Evolutionary conservation across 108 stramenopile species (phyloP).

Genomic region (Cyclotella atomus): DNA sequence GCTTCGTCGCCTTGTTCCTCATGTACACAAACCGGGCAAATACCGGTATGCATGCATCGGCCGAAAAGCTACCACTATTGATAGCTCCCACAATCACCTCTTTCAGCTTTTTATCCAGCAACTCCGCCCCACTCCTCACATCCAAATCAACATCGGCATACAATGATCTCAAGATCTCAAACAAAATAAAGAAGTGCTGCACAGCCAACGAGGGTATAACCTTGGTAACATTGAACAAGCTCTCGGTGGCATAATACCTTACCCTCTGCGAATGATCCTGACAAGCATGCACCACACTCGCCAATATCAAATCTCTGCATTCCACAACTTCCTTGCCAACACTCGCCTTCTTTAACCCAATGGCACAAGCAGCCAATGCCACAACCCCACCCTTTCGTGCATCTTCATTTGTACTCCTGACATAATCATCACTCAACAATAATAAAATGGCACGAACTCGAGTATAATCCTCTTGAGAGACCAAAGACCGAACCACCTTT

Average conservation of each 20-base stretch:
- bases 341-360: constrained; percentile 84
- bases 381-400: constrained; percentile 90
- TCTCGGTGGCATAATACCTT: constrained; percentile 88
- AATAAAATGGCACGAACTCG: constrained; percentile 81
- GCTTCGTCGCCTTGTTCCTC: constrained; percentile 88
- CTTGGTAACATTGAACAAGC: constrained; percentile 87
- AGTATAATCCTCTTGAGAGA: constrained; percentile 70
- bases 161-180: constrained; percentile 80
- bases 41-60: constrained; percentile 84
- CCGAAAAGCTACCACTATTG: constrained; percentile 77
- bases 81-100: constrained; percentile 85
- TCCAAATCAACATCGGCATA: constrained; percentile 87
- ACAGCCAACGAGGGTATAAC: constrained; percentile 79
- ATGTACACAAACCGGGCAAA: constrained; percentile 90
- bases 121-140: constrained; percentile 80
- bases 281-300: constrained; percentile 89
- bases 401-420: constrained; percentile 84
- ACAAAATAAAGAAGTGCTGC: constrained; percentile 89
- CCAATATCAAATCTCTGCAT: constrained; percentile 72
- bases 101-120: constrained; percentile 83
- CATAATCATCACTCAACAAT: constrained; percentile 85
- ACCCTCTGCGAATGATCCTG: constrained; percentile 90
- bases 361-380: constrained; percentile 86
- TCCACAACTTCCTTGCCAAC: constrained; percentile 45
- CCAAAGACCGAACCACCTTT: constrained; percentile 81